Base-by-base conservation (phyloP, 805 yeast genomes). In the Blastobotrys mokoenaii region DNA sequence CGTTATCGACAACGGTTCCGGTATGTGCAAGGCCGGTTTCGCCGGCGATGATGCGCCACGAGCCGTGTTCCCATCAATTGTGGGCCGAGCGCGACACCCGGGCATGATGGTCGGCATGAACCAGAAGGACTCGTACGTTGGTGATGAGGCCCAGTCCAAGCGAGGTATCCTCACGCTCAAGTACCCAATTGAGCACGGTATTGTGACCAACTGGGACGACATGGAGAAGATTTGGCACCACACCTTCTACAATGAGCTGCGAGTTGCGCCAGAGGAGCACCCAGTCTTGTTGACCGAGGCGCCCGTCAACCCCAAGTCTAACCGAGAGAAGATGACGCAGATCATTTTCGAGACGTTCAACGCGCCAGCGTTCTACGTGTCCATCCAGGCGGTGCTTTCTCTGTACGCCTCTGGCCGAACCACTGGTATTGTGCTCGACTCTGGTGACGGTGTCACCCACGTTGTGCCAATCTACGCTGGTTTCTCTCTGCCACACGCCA, bases 141-240 rank as follows among this genome's bases (percentile, higher is more conserved):
- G 98, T 69, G 97, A 93, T 70, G 97, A 93, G 77, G 98, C 97
- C 55, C 98, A 93, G 78, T 88, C 97, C 64, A 93, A 93, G 84
- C 88, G 98, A 85, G 98, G 98, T 89, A 89, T 93, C 70, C 83
- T 93, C 69, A 87, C 96, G 65, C 78, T 93, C 70, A 85, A 95
- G 76, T 93, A 93, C 79, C 98, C 98, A 69, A 93, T 38, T 69
- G 97, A 93, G 79, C 98, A 93, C 80, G 98, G 98, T 85, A 88
- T 93, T 62, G 97, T 93, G 57, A 90, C 96, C 74, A 88, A 93
- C 88, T 93, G 98, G 98, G 97, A 90, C 71, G 98, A 93, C 70
- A 93, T 93, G 98, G 98, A 93, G 79, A 90, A 90, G 77, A 93
- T 93, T 80, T 93, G 98, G 98, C 97, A 93, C 74, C 98, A 93